Evolutionary conservation across 768 basidiomycete genomes (phyloP), one percentile per base, ranked within the genome.

Genomic region (Thelephora ganbajun): DNA sequence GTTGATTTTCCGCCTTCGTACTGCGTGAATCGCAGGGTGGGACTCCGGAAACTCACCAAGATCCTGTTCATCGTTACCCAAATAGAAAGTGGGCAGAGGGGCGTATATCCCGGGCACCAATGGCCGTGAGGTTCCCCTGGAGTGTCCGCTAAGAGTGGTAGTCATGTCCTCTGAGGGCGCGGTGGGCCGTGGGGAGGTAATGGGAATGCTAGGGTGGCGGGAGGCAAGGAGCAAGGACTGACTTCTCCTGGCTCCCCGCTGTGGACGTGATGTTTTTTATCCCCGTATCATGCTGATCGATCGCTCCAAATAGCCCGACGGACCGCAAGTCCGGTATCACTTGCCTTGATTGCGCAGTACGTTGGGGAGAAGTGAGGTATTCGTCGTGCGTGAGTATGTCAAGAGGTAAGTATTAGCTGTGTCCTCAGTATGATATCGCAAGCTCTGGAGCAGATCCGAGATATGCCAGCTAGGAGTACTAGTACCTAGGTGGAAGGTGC

Each of bases 21-120:
- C n/a, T n/a, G n/a, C n/a, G n/a, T 30, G 26, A 9, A 30, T 30
- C 4, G 26, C 26, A 30, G 26, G 26, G 26, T 30, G 26, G 46
- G 50, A 46, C 33, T 44, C 14, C 30, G 11, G 19, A 45, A 33
- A 68, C 77, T 59, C 56, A 87, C 89, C 90, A 48, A 94, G 74
- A 54, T 92, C 88, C 63, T 93, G 86, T 36, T 79, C 74, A 33
- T 70, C 73, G 1, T 71, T 69, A 30, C 9, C 26, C 16, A 79
- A 61, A 70, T 89, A 92, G 69, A 94, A 93, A 13, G 89, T 77
- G 30, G 82, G 87, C 56, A 94, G 77, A 30, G 92, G 92, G 9
- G 85, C 83, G 63, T 74, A 92, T 48, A 94, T 76, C 39, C 91
- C 89, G 19, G 86, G 62, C 47, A 68, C 74, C 53, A 94, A 67